Evolutionary conservation across 441 rosid genomes (phyloP).

Genomic region (Croton setiger): DNA sequence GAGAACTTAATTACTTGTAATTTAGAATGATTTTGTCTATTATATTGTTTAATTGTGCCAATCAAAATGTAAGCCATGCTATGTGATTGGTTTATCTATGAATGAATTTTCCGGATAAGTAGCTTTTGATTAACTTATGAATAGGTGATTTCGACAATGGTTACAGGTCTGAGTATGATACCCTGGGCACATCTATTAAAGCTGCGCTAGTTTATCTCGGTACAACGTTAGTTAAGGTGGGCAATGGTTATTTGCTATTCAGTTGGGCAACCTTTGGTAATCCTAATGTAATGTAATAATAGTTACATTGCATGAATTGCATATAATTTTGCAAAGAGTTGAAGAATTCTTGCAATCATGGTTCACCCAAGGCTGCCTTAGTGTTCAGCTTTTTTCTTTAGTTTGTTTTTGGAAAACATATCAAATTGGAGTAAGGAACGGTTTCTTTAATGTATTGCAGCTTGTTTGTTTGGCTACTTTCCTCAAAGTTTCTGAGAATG

Average conservation of each 20-base stretch:
- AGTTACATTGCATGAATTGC: no score
- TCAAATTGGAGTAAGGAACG: background rate
- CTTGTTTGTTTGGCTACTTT: conserved; percentile 93
- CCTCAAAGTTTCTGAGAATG: conserved; percentile 82
- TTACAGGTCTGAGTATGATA: conserved; percentile 88
- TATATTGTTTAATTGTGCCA: background rate
- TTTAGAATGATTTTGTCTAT: background rate
- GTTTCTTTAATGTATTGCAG: conserved; percentile 37
- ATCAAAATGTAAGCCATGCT: background rate
- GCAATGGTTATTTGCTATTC: conserved; percentile 9
- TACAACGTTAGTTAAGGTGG: conserved; percentile 83
- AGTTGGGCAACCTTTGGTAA: no score
- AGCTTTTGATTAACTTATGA: background rate
- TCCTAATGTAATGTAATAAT: no score
- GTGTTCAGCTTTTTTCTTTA: background rate
- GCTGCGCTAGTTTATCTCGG: conserved; percentile 85
- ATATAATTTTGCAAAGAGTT: no score
- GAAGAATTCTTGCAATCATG: no score
- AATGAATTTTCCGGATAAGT: no score
- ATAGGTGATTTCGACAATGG: background rate
- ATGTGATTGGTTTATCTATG: no score
- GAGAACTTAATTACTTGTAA: background rate
- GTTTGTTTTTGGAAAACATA: background rate
- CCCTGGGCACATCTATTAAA: conserved; percentile 83
- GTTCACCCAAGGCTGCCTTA: no score